Conservation (phyloP, 306 rosid species). For the Delonix regia region DNA sequence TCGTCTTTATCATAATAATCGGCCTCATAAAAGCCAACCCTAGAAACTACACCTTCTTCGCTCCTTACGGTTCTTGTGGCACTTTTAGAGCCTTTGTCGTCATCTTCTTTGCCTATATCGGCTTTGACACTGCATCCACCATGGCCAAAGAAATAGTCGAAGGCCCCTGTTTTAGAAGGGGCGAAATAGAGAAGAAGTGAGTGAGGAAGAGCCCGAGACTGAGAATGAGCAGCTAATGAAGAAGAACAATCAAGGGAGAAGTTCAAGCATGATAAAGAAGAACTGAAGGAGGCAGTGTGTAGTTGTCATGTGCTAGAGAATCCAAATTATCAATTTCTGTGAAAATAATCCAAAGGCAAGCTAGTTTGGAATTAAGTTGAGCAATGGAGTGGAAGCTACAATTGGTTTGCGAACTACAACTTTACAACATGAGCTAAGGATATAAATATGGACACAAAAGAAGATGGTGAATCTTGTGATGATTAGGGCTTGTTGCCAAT, state of each 20-base stretch:
- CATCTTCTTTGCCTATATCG: conserved; percentile 59
- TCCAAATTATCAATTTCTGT: conserved; percentile 39
- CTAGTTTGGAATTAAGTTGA: conserved; percentile 19
- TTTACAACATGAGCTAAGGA: conserved; percentile 50
- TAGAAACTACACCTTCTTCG: conserved; percentile 38
- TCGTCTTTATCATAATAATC: conserved; percentile 52
- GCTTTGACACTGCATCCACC: conserved; percentile 57
- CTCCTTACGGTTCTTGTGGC: conserved; percentile 38
- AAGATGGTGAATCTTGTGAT: conserved; percentile 53
- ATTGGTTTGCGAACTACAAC: conserved; percentile 39
- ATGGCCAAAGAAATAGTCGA: conserved; percentile 67
- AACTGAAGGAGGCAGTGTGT: too few species aligned
- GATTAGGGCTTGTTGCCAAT: conserved; percentile 54
- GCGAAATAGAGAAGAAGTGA: too few species aligned
- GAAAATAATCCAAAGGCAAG: conserved; percentile 33
- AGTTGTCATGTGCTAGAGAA: too few species aligned
- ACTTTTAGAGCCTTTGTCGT: conserved; percentile 51
- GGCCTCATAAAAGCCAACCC: conserved; percentile 53
- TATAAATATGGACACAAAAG: conserved; percentile 59
- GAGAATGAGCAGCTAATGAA: too few species aligned
- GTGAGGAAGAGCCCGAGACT: too few species aligned
- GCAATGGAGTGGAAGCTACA: conserved; percentile 28
- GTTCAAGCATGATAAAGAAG: too few species aligned
- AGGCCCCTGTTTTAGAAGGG: too few species aligned
- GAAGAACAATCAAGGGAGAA: too few species aligned